A percentile compares a stretch with the other conserved stretches of the same genome.
Conservation (phyloP, 1,284 basidiomycete species). For the Boletellus deceptivus region DNA sequence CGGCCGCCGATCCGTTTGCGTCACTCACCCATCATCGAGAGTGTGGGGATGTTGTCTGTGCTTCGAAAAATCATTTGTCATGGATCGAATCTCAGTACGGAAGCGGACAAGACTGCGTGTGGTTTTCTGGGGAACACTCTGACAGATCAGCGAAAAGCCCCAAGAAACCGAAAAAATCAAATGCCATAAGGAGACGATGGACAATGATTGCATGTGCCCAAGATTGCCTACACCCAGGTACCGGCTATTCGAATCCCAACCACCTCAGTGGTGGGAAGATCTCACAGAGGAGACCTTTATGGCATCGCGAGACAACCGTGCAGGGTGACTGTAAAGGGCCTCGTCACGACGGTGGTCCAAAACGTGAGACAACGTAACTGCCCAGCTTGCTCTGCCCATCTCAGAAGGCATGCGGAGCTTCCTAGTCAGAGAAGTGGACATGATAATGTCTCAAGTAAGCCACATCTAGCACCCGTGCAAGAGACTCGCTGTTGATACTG, state of each 20-base stretch:
- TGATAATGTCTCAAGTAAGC: background rate
- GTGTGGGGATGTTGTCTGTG: constrained; percentile 12
- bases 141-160: background rate
- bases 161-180: no score
- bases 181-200: no score
- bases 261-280: constrained; percentile 19
- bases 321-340: constrained; percentile 4
- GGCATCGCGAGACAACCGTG: constrained; percentile 15
- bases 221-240: background rate
- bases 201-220: background rate
- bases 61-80: background rate
- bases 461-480: background rate
- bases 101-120: background rate
- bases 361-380: constrained; percentile 6
- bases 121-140: constrained; percentile 1
- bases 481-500: constrained; percentile 1
- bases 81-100: constrained; percentile 23
- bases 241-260: background rate
- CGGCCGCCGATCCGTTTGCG: constrained; percentile 16
- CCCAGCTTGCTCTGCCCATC: constrained; percentile 8
- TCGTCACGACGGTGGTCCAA: constrained; percentile 3
- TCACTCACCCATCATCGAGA: constrained; percentile 14
- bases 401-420: constrained; percentile 2
- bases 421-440: no score
- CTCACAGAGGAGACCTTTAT: constrained; percentile 12